Evolutionary conservation across 2,329 filamentous ascomycete species (phyloP).

Genomic region (Fusarium annulatum): DNA sequence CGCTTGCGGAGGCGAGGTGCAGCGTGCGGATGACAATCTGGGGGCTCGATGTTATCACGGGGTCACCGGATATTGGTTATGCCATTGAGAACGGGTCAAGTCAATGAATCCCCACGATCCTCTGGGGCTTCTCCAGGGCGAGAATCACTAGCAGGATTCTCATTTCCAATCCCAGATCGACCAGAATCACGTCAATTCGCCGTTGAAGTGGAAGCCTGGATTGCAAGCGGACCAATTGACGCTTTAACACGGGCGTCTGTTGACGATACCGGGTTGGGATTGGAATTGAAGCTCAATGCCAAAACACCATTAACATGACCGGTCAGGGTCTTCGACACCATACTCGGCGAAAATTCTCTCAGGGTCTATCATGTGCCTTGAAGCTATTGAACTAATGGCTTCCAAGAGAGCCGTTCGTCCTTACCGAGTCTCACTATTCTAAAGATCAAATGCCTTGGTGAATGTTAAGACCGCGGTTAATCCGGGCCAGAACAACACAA

Average conservation of each 20-base stretch:
- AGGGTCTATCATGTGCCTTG: slow-evolving; percentile 37
- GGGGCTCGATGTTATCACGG: slow-evolving; percentile 40
- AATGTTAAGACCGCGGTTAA: slow-evolving; percentile 38
- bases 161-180: slow-evolving; percentile 35
- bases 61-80: slow-evolving; percentile 37
- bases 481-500: slow-evolving; percentile 39
- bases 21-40: slow-evolving; percentile 44
- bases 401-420: slow-evolving; percentile 27
- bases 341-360: slow-evolving; percentile 15
- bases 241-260: not conserved
- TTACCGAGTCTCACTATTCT: slow-evolving; percentile 13
- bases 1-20: slow-evolving; percentile 44
- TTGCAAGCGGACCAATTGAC: slow-evolving; percentile 38
- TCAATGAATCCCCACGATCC: slow-evolving; percentile 29
- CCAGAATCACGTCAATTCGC: slow-evolving; percentile 36
- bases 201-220: slow-evolving; percentile 20
- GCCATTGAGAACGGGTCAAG: slow-evolving; percentile 29
- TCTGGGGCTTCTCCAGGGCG: slow-evolving; percentile 23
- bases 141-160: slow-evolving; percentile 31
- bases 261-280: slow-evolving; percentile 25
- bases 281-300: slow-evolving; percentile 27
- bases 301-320: slow-evolving; percentile 12
- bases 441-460: slow-evolving; percentile 16
- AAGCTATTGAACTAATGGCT: slow-evolving; percentile 13
- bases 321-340: slow-evolving; percentile 10